These are phyloP conservation scores for Pseudocercospora musae DNA, from an alignment of 2,329 filamentous ascomycete species.

Conservation along the genomic window DNA sequence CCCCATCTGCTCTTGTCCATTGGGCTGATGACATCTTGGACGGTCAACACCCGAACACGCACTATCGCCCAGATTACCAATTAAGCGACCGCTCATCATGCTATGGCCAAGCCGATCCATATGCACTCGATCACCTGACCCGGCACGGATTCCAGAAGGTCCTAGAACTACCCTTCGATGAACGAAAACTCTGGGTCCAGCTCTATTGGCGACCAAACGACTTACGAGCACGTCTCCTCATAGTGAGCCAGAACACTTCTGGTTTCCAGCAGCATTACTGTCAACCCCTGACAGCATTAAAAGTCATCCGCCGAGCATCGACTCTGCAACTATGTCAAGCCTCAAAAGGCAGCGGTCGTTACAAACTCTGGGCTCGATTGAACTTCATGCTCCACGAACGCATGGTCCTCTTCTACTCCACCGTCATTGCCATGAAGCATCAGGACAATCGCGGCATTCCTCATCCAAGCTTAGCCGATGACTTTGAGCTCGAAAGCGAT, in stretches of 20 bases:
- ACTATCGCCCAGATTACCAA: conserved; percentile 32
- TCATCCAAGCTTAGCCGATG: conserved; percentile 40
- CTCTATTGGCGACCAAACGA: conserved; percentile 51
- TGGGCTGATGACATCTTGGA: conserved; percentile 47
- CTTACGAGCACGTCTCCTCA: conserved; percentile 53
- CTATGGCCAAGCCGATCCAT: conserved; percentile 18
- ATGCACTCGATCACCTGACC: conserved; percentile 23
- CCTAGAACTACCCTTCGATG: conserved; percentile 46
- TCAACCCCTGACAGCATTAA: conserved; percentile 50
- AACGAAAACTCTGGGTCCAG: conserved; percentile 37
- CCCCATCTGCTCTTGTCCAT: conserved; percentile 30
- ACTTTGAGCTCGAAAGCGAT: conserved; percentile 45
- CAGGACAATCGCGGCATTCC: conserved; percentile 47
- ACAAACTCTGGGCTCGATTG: conserved; percentile 53
- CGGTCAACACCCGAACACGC: conserved; percentile 39
- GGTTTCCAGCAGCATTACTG: conserved; percentile 47
- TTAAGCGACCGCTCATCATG: conserved; percentile 24
- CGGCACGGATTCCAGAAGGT: conserved; percentile 43
- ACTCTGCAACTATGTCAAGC: conserved; percentile 39
- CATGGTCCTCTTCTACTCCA: conserved; percentile 57
- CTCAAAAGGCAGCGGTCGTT: conserved; percentile 33
- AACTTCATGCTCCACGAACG: conserved; percentile 56
- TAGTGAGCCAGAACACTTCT: conserved; percentile 44
- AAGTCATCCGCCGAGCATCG: conserved; percentile 41
- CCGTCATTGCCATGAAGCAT: conserved; percentile 56